Evolutionary conservation across 2,329 filamentous ascomycete species (phyloP).

Genomic region (Sordariomycetes sp.): DNA sequence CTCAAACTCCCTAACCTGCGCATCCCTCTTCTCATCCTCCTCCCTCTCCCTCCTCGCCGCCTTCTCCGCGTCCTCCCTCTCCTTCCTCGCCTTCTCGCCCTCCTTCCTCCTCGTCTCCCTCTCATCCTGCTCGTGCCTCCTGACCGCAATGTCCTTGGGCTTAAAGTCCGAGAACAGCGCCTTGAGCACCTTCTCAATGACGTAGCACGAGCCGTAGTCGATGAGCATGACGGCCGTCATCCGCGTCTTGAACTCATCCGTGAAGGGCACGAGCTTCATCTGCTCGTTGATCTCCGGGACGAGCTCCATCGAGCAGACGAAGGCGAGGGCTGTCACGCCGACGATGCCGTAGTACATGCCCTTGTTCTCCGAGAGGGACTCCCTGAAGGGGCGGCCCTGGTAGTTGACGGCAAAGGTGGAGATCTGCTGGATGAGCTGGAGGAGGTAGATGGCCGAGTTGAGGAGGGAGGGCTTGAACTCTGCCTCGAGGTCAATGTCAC

Average conservation of each 20-base stretch:
- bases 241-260: slow-evolving; percentile 72
- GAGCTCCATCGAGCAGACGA: slow-evolving; percentile 89
- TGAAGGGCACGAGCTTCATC: slow-evolving; percentile 86
- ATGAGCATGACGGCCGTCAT: slow-evolving; percentile 76
- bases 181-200: slow-evolving; percentile 82
- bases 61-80: slow-evolving; percentile 19
- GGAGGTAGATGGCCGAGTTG: slow-evolving; percentile 92
- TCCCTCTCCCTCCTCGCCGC: slow-evolving; percentile 34
- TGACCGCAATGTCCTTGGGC: slow-evolving; percentile 82
- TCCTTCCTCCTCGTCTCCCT: slow-evolving; percentile 59
- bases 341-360: slow-evolving; percentile 98
- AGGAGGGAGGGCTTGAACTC: slow-evolving; percentile 89
- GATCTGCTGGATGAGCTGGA: slow-evolving; percentile 97
- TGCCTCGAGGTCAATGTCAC: slow-evolving; percentile 75
- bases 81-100: slow-evolving; percentile 25
- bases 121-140: slow-evolving; percentile 75
- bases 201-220: slow-evolving; percentile 77
- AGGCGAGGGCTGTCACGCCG: slow-evolving; percentile 78
- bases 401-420: slow-evolving; percentile 99
- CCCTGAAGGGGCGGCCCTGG: slow-evolving; percentile 93
- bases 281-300: slow-evolving; percentile 89
- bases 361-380: slow-evolving; percentile 87
- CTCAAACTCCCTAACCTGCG: not conserved
- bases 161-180: slow-evolving; percentile 76
- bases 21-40: slow-evolving; percentile 33